Conservation (phyloP, 1,284 basidiomycete species). For the Naganishia liquefaciens region DNA sequence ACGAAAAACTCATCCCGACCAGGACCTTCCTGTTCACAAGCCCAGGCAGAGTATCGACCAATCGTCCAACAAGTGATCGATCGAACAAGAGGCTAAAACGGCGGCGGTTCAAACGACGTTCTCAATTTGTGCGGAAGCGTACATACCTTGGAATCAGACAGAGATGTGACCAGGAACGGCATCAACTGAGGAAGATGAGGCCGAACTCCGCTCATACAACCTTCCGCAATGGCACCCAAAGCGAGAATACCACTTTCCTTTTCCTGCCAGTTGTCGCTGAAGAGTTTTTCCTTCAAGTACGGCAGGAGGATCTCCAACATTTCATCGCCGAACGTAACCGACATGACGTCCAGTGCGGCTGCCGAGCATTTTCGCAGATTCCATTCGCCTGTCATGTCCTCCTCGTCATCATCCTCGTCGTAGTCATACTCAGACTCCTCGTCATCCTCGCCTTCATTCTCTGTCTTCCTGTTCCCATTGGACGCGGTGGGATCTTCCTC, state of each 20-base stretch:
- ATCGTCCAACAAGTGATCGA: slow-evolving; percentile 99
- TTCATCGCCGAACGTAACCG: slow-evolving; percentile 84
- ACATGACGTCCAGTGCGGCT: slow-evolving; percentile 94
- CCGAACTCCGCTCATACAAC: slow-evolving; percentile 93
- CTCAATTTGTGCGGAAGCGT: no score
- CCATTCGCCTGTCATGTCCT: slow-evolving; percentile 98
- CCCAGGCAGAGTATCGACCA: slow-evolving; percentile 98
- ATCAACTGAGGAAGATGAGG: slow-evolving; percentile 90
- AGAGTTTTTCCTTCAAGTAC: slow-evolving; percentile 88
- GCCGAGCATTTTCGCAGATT: slow-evolving; percentile 98
- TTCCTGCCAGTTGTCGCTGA: slow-evolving; percentile 90
- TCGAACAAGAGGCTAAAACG: slow-evolving; percentile 79
- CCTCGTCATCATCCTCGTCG: slow-evolving; percentile 86
- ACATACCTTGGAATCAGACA: slow-evolving; percentile 85
- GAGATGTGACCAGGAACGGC: slow-evolving; percentile 85
- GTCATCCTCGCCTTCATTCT: slow-evolving; percentile 46
- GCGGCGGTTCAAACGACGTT: slow-evolving; percentile 20
- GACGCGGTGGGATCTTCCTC: slow-evolving; percentile 53
- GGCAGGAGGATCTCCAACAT: slow-evolving; percentile 85
- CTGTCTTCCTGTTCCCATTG: slow-evolving; percentile 16
- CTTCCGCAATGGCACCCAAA: slow-evolving; percentile 98
- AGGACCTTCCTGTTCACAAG: slow-evolving; percentile 74
- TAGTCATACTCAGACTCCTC: slow-evolving; percentile 70
- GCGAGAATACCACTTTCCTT: slow-evolving; percentile 95
- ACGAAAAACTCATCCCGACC: slow-evolving; percentile 89